These are phyloP conservation scores for Vitis hybrid DNA, from an alignment of 177 flowering plant species.

Conservation along the genomic window DNA sequence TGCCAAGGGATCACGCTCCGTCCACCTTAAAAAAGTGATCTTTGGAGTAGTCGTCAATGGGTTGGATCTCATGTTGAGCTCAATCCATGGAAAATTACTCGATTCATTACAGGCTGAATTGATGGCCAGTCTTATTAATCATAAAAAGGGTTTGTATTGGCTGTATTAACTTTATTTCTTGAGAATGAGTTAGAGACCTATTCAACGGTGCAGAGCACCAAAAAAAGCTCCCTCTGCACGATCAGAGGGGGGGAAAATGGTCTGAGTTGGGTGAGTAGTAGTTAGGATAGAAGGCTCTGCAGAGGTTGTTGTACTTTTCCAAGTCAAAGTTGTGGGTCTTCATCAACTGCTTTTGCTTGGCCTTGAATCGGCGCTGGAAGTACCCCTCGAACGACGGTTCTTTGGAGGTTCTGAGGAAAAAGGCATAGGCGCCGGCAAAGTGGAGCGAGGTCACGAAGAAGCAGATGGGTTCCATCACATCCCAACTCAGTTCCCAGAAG, in stretches of 20 bases:
- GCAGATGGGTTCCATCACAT: slow-evolving; percentile 97
- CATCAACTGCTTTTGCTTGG: slow-evolving; percentile 66
- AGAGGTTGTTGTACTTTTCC: slow-evolving; percentile 48
- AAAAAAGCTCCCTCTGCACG: neutral
- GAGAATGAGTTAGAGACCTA: neutral
- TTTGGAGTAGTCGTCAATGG: no score
- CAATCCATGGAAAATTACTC: no score
- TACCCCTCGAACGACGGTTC: slow-evolving; percentile 85
- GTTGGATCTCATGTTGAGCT: no score
- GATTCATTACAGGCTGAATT: neutral
- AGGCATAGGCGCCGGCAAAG: slow-evolving; percentile 54
- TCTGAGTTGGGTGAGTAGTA: neutral
- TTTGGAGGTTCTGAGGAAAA: slow-evolving; percentile 73
- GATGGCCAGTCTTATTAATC: neutral
- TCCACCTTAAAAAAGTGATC: no score
- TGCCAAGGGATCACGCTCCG: no score
- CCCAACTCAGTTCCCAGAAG: slow-evolving; percentile 94
- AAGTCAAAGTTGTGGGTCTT: slow-evolving; percentile 48
- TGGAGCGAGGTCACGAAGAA: slow-evolving; percentile 71
- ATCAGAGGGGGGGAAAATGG: neutral
- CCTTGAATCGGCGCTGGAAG: slow-evolving; percentile 54
- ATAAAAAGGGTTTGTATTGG: neutral
- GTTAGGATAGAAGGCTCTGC: slow-evolving; percentile 32
- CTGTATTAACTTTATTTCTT: neutral
- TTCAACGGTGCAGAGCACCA: neutral